Evolutionary conservation across 768 basidiomycete genomes (phyloP), one percentile per base, ranked within the genome.

Genomic region (Kwoniella sp.): DNA sequence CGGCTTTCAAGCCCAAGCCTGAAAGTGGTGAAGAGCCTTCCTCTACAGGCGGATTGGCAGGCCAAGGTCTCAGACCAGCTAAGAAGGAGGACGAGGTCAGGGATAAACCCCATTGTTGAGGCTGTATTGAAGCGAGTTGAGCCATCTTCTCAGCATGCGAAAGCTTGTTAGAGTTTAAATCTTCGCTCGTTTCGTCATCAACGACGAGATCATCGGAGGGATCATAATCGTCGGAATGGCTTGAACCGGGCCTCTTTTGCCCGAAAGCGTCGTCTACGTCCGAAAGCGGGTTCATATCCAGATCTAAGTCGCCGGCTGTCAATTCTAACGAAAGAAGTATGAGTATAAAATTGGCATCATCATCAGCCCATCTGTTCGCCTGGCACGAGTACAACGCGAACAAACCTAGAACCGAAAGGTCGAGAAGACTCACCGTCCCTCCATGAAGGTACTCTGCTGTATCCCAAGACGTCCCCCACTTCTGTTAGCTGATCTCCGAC

Each of bases 1-100:
- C 77, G 27, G 73, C 75, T 48, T 68, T 60, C 27, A 63, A 47
- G 8, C 77, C 77, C 9, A 76, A 55, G 19, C 19, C 22, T 1
- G 74, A 74, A 44, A 71, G 58, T 1, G 73, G 60, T n/a, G 54
- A 40, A 5, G 24, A 25, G 12, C 37, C 25, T 30, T 65, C 58
- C 9, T 24, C 46, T 10, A 40, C 4, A 17, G 60, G 44, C 17
- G 67, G 63, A 55, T 72, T 64, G 26, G 60, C 30, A 7, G 72
- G 72, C 64, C 68, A 71, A 1, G 70, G 57, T 15, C 61, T 22
- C 4, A 76, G 44, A 19, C 72, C 72, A 3, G 54, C 61, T 15
- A 68, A 30, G 15, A 76, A 53, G 3, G 44, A 25, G n/a, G 55
- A 40, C 10, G 68, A 59, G 0, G 58, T 58, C 13, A 73, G 60